Percentiles rank a stretch among this genome's conserved stretches.
Conservation (phyloP, 805 yeast genomes). For the Starmerella floricola region DNA sequence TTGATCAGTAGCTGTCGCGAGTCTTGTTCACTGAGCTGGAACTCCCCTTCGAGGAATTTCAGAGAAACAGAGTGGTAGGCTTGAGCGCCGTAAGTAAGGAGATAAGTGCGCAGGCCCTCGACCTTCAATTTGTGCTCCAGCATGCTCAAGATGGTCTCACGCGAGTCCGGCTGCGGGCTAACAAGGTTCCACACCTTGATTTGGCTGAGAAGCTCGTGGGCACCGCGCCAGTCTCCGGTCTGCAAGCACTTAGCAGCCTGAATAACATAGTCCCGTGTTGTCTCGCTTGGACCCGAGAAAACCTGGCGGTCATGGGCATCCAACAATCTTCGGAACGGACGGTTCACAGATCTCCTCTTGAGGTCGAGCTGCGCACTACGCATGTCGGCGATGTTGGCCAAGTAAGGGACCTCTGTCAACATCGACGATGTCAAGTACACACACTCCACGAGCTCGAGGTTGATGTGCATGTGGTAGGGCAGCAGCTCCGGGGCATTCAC, state of each 20-base stretch:
- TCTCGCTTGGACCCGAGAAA: slow-evolving; percentile 96
- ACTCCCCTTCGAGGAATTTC: slow-evolving; percentile 48
- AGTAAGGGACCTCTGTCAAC: slow-evolving; percentile 80
- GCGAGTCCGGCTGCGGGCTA: slow-evolving; percentile 45
- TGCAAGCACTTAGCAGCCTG: slow-evolving; percentile 83
- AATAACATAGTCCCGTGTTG: slow-evolving; percentile 83
- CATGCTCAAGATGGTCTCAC: slow-evolving; percentile 44
- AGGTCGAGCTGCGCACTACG: slow-evolving; percentile 35
- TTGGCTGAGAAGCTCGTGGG: slow-evolving; percentile 56
- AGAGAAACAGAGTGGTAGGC: slow-evolving; percentile 66
- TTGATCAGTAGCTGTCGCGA: slow-evolving; percentile 56
- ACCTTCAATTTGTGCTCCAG: slow-evolving; percentile 67
- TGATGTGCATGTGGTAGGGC: slow-evolving; percentile 98
- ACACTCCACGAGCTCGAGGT: slow-evolving; percentile 86
- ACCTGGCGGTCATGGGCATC: slow-evolving; percentile 90
- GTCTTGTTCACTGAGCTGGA: slow-evolving; percentile 45
- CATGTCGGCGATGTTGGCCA: slow-evolving; percentile 51
- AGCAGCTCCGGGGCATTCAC: slow-evolving; percentile 35
- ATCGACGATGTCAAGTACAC: slow-evolving; percentile 83
- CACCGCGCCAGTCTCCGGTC: slow-evolving; percentile 77
- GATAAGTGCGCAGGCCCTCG: slow-evolving; percentile 86
- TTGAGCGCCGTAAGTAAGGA: slow-evolving; percentile 62
- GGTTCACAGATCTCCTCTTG: slow-evolving; percentile 54
- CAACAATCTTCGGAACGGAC: slow-evolving; percentile 79
- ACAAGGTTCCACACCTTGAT: slow-evolving; percentile 80